These are phyloP conservation scores for Ceratobasidium theobromae DNA, from an alignment of 1,284 basidiomycete genomes.

Conservation along the genomic window DNA sequence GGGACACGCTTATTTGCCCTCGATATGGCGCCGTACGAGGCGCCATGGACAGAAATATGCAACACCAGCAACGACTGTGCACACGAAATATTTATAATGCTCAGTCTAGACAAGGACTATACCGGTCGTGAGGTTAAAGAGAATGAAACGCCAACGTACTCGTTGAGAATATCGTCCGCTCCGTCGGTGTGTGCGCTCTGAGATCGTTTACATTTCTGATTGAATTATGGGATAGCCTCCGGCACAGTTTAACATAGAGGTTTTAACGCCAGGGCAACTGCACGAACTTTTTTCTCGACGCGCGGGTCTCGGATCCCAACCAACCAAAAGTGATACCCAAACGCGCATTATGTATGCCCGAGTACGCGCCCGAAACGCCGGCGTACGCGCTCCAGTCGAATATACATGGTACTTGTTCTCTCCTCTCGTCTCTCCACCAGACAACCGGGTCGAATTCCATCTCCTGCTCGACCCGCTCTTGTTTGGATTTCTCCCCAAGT, in stretches of 20 bases:
- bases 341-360: constrained; percentile 1
- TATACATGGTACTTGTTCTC: neutral
- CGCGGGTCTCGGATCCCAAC: neutral
- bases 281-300: neutral
- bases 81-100: constrained; percentile 3
- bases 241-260: neutral
- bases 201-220: neutral
- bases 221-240: neutral
- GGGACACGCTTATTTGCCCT: neutral
- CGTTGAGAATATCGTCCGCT: constrained; percentile 10
- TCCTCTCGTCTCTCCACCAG: neutral
- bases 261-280: neutral
- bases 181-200: neutral
- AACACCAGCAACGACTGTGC: neutral
- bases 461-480: constrained; percentile 17
- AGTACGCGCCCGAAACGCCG: constrained; percentile 5
- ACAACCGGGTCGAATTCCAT: neutral
- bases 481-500: constrained; percentile 14
- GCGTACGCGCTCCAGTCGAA: neutral
- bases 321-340: neutral
- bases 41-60: neutral
- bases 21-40: neutral
- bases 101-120: neutral
- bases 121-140: neutral
- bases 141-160: neutral